Percentiles rank a stretch among this genome's conserved stretches.
Evolutionary conservation across 164 flowering plant genomes (phyloP).

Genomic region (Liquidambar formosana): DNA sequence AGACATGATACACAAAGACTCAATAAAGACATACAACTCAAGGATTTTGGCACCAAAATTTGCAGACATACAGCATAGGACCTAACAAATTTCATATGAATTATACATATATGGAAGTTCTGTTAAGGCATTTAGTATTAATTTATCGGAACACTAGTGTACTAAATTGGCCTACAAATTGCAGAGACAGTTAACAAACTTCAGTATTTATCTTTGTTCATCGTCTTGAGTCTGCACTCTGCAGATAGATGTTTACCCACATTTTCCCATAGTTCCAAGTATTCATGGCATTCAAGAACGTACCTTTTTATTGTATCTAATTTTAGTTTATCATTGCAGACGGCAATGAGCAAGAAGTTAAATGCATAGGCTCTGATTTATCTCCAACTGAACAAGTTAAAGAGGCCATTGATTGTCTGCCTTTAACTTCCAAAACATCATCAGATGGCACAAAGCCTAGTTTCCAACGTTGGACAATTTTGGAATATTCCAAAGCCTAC

Average conservation of each 20-base stretch:
- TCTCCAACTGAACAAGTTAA: constrained; percentile 64
- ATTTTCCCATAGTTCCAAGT: no score
- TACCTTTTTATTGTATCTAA: neutral
- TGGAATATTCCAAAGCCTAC: constrained; percentile 81
- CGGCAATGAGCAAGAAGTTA: constrained; percentile 42
- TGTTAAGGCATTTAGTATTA: no score
- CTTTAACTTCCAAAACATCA: constrained; percentile 19
- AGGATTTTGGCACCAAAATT: no score
- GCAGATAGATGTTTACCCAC: neutral
- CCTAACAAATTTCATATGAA: no score
- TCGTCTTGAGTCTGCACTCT: neutral
- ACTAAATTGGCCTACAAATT: no score
- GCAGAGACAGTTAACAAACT: no score
- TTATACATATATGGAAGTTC: no score
- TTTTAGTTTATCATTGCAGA: constrained; percentile 30
- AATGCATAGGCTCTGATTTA: constrained; percentile 31
- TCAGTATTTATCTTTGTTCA: neutral
- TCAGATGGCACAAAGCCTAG: constrained; percentile 14
- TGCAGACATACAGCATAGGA: no score
- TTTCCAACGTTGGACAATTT: constrained; percentile 70
- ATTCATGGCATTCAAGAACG: neutral
- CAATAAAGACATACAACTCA: no score
- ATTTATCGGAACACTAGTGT: no score
- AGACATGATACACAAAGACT: no score
- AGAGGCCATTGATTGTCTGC: constrained; percentile 55